Percentiles rank a stretch among this genome's conserved stretches.
Conservation (phyloP, 768 basidiomycete genomes). For the Lactifluus rugatus region DNA sequence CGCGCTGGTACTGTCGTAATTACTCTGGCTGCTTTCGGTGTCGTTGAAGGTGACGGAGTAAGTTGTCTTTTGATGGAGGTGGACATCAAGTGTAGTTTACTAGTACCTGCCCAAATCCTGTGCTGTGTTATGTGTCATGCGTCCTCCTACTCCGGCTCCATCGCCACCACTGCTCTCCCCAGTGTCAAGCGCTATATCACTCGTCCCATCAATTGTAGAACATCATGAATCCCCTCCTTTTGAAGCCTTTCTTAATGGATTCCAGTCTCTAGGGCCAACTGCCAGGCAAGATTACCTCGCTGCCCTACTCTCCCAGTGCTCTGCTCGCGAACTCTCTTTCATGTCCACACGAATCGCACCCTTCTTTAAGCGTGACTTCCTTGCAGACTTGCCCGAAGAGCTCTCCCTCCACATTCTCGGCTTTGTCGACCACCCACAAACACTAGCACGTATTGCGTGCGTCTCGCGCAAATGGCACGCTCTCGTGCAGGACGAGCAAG, state of each 20-base stretch:
- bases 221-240: neutral
- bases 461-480: constrained; percentile 19
- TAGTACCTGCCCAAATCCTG: too few species aligned
- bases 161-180: constrained; percentile 18
- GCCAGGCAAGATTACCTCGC: constrained; percentile 11
- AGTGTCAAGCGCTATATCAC: neutral
- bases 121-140: neutral
- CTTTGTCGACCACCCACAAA: constrained; percentile 17
- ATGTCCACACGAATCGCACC: constrained; percentile 17
- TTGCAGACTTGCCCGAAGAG: constrained; percentile 16
- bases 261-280: neutral
- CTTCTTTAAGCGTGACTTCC: constrained; percentile 19
- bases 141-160: constrained; percentile 18
- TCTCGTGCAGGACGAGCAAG: constrained; percentile 15
- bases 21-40: constrained; percentile 16
- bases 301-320: constrained; percentile 13
- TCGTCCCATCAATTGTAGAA: neutral
- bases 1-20: neutral
- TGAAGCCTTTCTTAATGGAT: neutral
- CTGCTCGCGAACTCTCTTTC: constrained; percentile 16
- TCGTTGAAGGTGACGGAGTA: constrained; percentile 11
- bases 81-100: neutral
- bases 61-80: constrained; percentile 12
- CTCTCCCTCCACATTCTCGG: constrained; percentile 18
- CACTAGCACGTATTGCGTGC: constrained; percentile 10